Evolutionary conservation across 176 grass and related monocot species (phyloP).

Genomic region (Luzula sylvatica): DNA sequence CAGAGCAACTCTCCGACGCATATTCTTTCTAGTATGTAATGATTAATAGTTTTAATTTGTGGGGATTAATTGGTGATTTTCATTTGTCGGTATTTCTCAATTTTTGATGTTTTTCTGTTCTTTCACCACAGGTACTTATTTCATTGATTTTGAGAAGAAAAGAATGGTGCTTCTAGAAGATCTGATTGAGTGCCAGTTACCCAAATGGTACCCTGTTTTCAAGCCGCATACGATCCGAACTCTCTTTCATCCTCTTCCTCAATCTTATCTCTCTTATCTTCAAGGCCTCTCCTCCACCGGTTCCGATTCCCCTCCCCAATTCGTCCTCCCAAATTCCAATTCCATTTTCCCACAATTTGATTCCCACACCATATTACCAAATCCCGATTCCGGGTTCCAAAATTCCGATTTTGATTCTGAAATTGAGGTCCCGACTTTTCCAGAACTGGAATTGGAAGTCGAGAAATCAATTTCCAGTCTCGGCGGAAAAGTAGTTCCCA

Average conservation of each 20-base stretch:
- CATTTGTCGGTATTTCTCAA: too few relatives aligned
- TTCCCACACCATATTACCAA: constrained; percentile 20
- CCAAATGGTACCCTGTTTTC: constrained; percentile 63
- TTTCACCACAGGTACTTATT: too few relatives aligned
- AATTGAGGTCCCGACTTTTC: constrained; percentile 35
- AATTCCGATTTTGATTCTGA: constrained; percentile 13
- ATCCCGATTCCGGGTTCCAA: constrained; percentile 38
- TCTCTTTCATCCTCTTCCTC: constrained; percentile 36
- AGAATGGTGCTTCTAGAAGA: constrained; percentile 48
- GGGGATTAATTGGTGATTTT: too few relatives aligned
- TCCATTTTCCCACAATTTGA: constrained; percentile 34
- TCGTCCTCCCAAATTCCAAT: constrained; percentile 40
- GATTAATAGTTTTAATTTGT: too few relatives aligned
- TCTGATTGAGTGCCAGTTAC: constrained; percentile 48
- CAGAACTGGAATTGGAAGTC: constrained; percentile 59
- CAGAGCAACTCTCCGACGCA: too few relatives aligned
- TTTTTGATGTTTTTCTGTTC: too few relatives aligned
- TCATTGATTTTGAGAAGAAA: too few relatives aligned
- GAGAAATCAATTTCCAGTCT: constrained; percentile 50
- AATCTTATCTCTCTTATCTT: constrained; percentile 61
- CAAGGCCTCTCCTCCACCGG: constrained; percentile 12
- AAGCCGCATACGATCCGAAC: constrained; percentile 49
- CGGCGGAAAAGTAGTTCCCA: constrained; percentile 54
- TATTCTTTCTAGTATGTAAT: too few relatives aligned
- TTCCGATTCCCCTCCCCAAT: constrained; percentile 9